Evolutionary conservation across 75 land plant genomes (phyloP).

Genomic region (Selaginella moellendorffii): DNA sequence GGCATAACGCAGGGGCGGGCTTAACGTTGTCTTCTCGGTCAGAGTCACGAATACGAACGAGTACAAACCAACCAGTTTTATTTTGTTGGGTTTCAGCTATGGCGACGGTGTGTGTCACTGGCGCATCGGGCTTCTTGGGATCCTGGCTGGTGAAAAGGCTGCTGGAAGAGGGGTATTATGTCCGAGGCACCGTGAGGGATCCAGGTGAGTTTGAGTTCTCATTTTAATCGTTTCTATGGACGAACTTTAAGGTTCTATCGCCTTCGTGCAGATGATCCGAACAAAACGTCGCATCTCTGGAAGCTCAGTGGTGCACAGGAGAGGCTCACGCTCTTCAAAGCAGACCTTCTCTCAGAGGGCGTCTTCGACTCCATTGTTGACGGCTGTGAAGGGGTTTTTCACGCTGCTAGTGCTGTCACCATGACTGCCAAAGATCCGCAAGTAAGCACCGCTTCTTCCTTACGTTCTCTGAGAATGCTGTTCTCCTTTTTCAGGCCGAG

Average conservation of each 20-base stretch:
- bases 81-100: too few relatives aligned
- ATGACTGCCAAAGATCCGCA: conserved; percentile 12
- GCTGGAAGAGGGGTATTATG: too few relatives aligned
- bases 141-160: too few relatives aligned
- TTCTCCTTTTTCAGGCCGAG: conserved; percentile 8
- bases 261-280: conserved; percentile 25
- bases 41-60: too few relatives aligned
- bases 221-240: too few relatives aligned
- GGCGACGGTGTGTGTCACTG: too few relatives aligned
- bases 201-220: too few relatives aligned
- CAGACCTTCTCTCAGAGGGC: conserved; percentile 53
- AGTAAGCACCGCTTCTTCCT: neutral
- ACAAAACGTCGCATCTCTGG: conserved; percentile 43
- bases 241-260: neutral
- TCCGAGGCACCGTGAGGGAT: too few relatives aligned
- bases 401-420: conserved; percentile 44
- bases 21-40: too few relatives aligned
- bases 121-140: too few relatives aligned
- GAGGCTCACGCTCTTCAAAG: conserved; percentile 45
- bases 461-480: neutral
- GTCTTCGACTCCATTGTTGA: conserved; percentile 43
- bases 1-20: too few relatives aligned
- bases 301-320: conserved; percentile 51
- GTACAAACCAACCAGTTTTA: too few relatives aligned
- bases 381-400: conserved; percentile 43